phyloP scores from a whole-genome alignment of 179 eudicot genomes.

The Silene vulgaris region DNA sequence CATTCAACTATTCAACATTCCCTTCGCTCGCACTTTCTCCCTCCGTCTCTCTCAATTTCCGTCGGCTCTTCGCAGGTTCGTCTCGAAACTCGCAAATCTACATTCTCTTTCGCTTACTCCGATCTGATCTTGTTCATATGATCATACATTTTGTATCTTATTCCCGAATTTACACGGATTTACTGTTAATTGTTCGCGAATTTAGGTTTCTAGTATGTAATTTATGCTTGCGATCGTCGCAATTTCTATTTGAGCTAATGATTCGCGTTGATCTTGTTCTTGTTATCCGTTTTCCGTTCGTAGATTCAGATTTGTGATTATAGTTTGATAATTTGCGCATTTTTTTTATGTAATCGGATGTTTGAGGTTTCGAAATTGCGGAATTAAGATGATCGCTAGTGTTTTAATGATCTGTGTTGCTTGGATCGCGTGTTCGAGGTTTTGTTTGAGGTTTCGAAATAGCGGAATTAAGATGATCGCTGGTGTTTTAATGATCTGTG shows the following conservation, averaged over 20 bases:
- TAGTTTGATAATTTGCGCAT: not conserved
- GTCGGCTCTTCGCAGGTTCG: slow-evolving; percentile 22
- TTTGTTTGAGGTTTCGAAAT: too few relatives aligned
- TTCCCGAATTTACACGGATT: not conserved
- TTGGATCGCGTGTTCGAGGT: too few relatives aligned
- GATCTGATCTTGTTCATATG: not conserved
- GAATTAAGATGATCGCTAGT: not conserved
- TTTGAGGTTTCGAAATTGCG: not conserved
- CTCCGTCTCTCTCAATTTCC: slow-evolving; percentile 10
- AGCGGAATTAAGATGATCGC: too few relatives aligned
- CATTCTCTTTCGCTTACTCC: not conserved
- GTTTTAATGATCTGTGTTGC: not conserved
- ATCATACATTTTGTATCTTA: slow-evolving; percentile 5
- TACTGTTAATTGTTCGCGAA: not conserved
- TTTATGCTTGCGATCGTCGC: not conserved
- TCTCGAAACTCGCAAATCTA: slow-evolving; percentile 13
- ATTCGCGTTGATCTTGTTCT: slow-evolving; percentile 5
- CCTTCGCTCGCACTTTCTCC: not conserved
- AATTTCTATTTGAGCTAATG: not conserved
- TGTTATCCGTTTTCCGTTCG: not conserved
- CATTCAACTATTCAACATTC: not conserved
- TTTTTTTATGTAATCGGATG: not conserved
- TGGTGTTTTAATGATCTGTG: too few relatives aligned
- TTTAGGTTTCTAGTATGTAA: not conserved
- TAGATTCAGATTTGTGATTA: slow-evolving; percentile 17